Conservation (phyloP, 2,329 filamentous ascomycete species). For the Pseudocercospora pini-densiflorae region DNA sequence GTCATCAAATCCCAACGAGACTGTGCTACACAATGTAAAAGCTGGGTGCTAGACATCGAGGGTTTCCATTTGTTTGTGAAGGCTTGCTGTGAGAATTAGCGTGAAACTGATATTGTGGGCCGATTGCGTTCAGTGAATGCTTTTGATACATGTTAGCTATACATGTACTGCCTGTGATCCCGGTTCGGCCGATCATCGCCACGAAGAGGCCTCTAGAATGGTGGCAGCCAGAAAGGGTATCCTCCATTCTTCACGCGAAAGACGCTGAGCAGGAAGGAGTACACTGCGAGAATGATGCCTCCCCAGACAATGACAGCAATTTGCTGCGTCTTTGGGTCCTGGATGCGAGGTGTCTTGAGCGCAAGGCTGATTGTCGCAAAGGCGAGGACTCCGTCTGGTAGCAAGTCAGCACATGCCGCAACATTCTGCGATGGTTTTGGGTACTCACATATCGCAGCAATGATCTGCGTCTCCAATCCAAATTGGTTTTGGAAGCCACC, state of each 20-base stretch:
- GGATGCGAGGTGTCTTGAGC: conserved; percentile 88
- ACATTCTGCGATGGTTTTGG: no score
- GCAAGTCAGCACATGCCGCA: conserved; percentile 25
- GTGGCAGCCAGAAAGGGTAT: conserved; percentile 92
- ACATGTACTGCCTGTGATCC: background rate
- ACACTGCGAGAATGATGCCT: conserved; percentile 75
- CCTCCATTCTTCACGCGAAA: conserved; percentile 95
- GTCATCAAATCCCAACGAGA: no score
- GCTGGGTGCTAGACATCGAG: no score
- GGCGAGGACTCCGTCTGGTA: conserved; percentile 74
- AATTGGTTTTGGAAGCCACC: conserved; percentile 91
- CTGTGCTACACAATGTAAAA: no score
- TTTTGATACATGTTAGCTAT: background rate
- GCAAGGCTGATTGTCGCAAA: conserved; percentile 92
- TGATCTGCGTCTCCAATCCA: conserved; percentile 92
- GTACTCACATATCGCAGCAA: conserved; percentile 87
- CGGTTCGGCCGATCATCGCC: conserved; percentile 18
- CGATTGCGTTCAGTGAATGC: no score
- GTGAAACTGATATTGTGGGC: no score
- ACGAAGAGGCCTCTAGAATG: conserved; percentile 63
- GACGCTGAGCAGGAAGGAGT: conserved; percentile 91
- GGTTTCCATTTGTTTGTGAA: no score
- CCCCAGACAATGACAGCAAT: conserved; percentile 81
- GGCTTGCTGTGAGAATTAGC: no score
- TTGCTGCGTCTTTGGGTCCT: conserved; percentile 76